Base-by-base conservation (phyloP, 208 protist species). In the Leishmania martiniquensis region DNA sequence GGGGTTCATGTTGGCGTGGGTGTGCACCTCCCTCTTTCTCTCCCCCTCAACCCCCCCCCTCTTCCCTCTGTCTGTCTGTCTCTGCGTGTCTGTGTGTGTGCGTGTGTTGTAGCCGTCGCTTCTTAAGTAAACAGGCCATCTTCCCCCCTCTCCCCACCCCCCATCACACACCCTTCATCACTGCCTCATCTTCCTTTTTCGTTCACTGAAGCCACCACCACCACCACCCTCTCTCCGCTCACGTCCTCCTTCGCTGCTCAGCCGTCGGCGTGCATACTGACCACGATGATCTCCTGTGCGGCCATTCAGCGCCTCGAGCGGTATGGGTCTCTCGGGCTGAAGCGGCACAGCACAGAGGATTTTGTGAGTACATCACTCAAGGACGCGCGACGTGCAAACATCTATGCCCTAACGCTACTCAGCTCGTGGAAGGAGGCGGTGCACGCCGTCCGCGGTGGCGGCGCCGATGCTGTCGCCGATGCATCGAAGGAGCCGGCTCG, bases 261-360 rank as follows among this genome's bases (percentile, higher is more conserved):
- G 54, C 13, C 54, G n/a, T n/a, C 20, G 29, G 32, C 32, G 4
- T 39, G 9, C 32, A 42, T 22, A 52, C 45, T 22, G 22, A 57
- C 29, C 29, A 55, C 37, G 54, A 97, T 97, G 93, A 83, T 97
- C 34, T 91, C 93, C 15, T 94, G 90, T 66, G 89, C 91, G 1
- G 89, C 94, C 0, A 91, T 97, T 69, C 94, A 97, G 72, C 95
- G 95, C 75, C 80, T 97, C 39, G 92, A 97, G 84, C 89, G 94
- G 6, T 97, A 97, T 73, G 94, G 91, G 44, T 82, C 91, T 73
- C 86, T 97, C 49, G 92, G 85, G 29, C 85, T 93, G 20, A 96
- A 96, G 84, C 91, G 92, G 5, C 81, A 87, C 77, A 90, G 67
- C 76, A 78, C 88, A 15, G 87, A 91, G 37, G 89, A 97, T 75